phyloP scores from a whole-genome alignment of 75 land plant genomes.

The Selaginella tamariscina region DNA sequence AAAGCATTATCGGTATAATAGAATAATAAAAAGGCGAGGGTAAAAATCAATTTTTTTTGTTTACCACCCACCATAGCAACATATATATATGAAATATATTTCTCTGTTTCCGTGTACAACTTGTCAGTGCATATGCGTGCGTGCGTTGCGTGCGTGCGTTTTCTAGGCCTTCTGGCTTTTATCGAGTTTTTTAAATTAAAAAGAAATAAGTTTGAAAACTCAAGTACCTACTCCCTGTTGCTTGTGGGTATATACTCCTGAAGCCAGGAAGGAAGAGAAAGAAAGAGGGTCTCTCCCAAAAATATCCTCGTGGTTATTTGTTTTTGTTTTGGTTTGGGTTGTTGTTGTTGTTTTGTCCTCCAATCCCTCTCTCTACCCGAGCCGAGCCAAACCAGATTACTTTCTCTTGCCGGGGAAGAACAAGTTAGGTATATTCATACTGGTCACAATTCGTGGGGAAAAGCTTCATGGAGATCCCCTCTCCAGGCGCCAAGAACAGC shows the following conservation, averaged over 20 bases:
- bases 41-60: neutral
- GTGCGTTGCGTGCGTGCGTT: conserved; percentile 4
- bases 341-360: neutral
- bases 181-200: neutral
- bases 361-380: neutral
- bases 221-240: too few species aligned
- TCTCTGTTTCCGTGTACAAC: conserved; percentile 1
- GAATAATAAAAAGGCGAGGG: neutral
- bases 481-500: too few species aligned
- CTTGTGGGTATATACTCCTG: too few species aligned
- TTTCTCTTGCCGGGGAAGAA: neutral
- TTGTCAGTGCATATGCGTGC: neutral
- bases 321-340: neutral
- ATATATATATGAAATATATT: neutral
- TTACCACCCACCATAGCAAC: neutral
- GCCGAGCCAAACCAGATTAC: neutral
- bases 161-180: neutral
- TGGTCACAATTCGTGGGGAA: too few species aligned
- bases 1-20: neutral
- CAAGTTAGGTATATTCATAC: too few species aligned
- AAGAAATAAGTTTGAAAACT: neutral
- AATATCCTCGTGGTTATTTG: neutral
- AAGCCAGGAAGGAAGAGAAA: too few species aligned
- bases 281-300: neutral
- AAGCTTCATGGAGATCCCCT: too few species aligned